These are phyloP conservation scores for Bretschneidera sinensis DNA, from an alignment of 345 rosid genomes.

Conservation along the genomic window DNA sequence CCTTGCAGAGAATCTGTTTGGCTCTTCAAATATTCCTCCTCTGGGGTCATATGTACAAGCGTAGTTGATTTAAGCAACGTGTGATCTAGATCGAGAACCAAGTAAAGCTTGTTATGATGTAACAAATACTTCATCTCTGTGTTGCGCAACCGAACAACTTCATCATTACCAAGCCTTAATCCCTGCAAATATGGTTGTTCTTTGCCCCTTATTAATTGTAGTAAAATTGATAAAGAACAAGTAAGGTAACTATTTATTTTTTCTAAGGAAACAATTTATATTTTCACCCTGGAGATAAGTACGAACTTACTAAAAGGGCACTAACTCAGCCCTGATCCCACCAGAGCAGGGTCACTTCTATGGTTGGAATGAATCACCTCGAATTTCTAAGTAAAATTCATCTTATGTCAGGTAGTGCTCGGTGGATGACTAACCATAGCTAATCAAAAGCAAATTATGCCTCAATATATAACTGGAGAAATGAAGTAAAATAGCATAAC, in stretches of 20 bases:
- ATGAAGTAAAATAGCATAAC: no score
- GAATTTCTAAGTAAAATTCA: not conserved
- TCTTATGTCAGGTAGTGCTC: not conserved
- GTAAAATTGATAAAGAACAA: constrained; percentile 6
- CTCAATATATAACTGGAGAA: not conserved
- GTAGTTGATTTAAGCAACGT: constrained; percentile 82
- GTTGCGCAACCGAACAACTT: constrained; percentile 54
- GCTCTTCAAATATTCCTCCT: constrained; percentile 76
- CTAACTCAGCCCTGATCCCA: not conserved
- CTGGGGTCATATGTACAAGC: constrained; percentile 46
- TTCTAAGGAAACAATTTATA: no score
- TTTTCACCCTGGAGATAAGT: no score
- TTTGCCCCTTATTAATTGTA: constrained; percentile 3
- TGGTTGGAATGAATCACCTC: not conserved
- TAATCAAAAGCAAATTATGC: not conserved
- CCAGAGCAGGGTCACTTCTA: not conserved
- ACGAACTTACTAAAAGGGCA: not conserved
- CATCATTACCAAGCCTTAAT: constrained; percentile 64
- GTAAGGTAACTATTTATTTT: no score
- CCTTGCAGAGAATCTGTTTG: constrained; percentile 66
- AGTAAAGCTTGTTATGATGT: constrained; percentile 53
- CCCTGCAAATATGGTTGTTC: constrained; percentile 42
- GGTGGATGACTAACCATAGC: not conserved
- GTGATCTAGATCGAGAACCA: constrained; percentile 91
- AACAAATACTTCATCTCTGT: constrained; percentile 54